Evolutionary conservation across 495 filamentous ascomycete genomes (phyloP), one percentile per base, ranked within the genome.

Genomic region (Aspergillus haitiensis): DNA sequence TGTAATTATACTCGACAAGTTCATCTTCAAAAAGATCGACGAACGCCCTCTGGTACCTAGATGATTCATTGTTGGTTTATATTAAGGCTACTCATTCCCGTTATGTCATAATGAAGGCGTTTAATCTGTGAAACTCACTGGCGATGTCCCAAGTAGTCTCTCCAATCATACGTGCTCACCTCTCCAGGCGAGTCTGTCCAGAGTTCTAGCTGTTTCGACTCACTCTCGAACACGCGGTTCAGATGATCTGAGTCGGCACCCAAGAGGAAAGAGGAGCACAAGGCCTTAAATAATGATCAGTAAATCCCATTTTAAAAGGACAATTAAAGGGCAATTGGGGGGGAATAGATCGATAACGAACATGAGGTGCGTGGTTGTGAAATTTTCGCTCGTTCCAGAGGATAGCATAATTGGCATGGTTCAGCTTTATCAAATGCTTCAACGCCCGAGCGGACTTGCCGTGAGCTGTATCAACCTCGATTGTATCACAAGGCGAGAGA

Each of bases 1-100:
- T 83, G 72, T 96, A 97, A 39, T 82, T 79, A 55, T 86, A 78
- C 33, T 81, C 81, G 6, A 88, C 91, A 45, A 97, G 73, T 59
- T 89, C 81, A 70, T 97, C 93, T 68, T 97, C 93, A 66, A 94
- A 97, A 65, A 92, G 95, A 69, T 97, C 90, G 16, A 97, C 75
- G 67, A 86, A 97, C 5, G 93, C 92, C 33, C 95, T 81, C 68
- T 99, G 89, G 69, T 96, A 96, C 56, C 85, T 88, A 44, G 13
- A 27, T 31, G n/a, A 18, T 3, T 5, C 2, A 9, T 8, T 1
- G 10, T 67, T 49, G 70, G 59, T 15, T 16, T 15, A 16, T 49
- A 35, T 42, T 1, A 11, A 12, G 12, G n/a, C 16, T 32, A 32
- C 34, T 12, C 0, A 47, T 40, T 11, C 6, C 37, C 3, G 21